These are phyloP conservation scores for Cystofilobasidium capitatum DNA, from an alignment of 768 basidiomycete genomes.

Conservation along the genomic window DNA sequence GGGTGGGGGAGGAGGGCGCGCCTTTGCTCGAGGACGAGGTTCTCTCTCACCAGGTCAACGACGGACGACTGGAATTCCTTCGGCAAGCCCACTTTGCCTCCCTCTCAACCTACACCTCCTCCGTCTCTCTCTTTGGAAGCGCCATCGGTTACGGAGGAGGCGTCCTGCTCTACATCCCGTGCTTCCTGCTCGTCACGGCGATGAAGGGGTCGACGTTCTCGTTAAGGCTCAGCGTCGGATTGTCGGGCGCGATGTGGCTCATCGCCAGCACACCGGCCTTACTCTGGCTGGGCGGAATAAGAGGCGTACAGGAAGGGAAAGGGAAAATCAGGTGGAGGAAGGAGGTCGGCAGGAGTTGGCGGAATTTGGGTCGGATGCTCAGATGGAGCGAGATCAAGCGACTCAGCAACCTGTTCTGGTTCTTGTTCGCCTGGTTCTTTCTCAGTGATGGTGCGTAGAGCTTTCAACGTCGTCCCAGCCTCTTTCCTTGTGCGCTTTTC, in stretches of 20 bases:
- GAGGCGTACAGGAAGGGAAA: conserved; percentile 23
- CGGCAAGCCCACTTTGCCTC: conserved; percentile 39
- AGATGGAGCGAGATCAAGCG: conserved; percentile 60
- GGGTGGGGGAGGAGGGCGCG: not conserved
- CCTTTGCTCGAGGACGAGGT: conserved; percentile 19
- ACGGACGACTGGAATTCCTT: not conserved
- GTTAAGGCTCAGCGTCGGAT: conserved; percentile 68
- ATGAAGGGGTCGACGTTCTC: conserved; percentile 68
- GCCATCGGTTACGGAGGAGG: conserved; percentile 69
- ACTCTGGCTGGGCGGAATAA: conserved; percentile 47
- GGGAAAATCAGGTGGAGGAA: conserved; percentile 43
- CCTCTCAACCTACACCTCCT: conserved; percentile 65
- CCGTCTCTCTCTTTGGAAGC: conserved; percentile 74
- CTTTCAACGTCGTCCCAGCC: not conserved
- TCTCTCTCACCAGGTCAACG: not conserved
- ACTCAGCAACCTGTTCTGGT: conserved; percentile 74
- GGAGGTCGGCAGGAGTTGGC: conserved; percentile 66
- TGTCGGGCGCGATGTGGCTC: conserved; percentile 84
- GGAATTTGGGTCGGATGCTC: conserved; percentile 63
- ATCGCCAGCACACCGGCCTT: conserved; percentile 69
- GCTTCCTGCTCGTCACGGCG: conserved; percentile 45
- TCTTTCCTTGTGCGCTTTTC: not conserved
- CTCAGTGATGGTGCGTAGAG: conserved; percentile 66
- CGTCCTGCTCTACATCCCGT: conserved; percentile 61
- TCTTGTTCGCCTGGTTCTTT: conserved; percentile 87